These are phyloP conservation scores for Funneliformis caledonium DNA, from an alignment of 371 early-diverging fungal species.

Conservation along the genomic window DNA sequence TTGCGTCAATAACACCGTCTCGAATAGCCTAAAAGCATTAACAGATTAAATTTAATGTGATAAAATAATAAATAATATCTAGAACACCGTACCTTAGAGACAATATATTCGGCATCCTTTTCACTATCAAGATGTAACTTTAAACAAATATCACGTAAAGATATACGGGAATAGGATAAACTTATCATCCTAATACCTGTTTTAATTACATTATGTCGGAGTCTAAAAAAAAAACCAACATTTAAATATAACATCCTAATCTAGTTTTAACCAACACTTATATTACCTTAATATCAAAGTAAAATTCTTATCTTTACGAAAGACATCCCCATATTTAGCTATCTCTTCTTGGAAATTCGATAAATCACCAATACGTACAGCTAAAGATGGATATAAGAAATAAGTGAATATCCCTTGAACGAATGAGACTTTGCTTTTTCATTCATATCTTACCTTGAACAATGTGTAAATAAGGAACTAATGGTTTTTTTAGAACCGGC, in stretches of 20 bases:
- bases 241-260: neutral
- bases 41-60: neutral
- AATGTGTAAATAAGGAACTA: conserved; percentile 91
- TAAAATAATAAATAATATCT: neutral
- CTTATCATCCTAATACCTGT: conserved; percentile 96
- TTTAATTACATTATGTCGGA: conserved; percentile 98
- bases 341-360: conserved; percentile 90
- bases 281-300: conserved; percentile 83
- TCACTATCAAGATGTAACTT: conserved; percentile 96
- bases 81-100: conserved; percentile 73
- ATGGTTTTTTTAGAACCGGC: conserved; percentile 78
- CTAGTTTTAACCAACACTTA: neutral
- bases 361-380: conserved; percentile 94
- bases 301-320: conserved; percentile 87
- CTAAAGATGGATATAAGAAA: conserved; percentile 49
- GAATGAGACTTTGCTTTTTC: neutral
- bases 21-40: conserved; percentile 74
- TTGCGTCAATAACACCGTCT: conserved; percentile 97
- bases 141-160: conserved; percentile 94
- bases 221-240: conserved; percentile 47
- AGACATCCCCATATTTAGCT: conserved; percentile 70
- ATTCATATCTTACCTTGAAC: conserved; percentile 71
- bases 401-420: neutral
- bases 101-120: conserved; percentile 98
- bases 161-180: conserved; percentile 93